Evolutionary conservation across 306 rosid genomes (phyloP).

Genomic region (Datisca glomerata): DNA sequence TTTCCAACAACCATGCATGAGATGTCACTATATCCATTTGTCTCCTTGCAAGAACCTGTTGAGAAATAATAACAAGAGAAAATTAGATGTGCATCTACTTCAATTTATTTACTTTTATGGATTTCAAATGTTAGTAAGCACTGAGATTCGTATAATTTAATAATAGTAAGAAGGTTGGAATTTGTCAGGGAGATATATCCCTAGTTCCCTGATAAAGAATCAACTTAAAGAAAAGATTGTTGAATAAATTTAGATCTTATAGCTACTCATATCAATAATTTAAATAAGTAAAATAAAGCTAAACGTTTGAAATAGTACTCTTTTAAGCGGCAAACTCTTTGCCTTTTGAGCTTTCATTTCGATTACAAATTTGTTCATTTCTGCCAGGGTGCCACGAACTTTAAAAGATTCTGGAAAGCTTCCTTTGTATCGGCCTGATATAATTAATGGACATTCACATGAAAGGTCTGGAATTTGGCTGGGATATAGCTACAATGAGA

Average conservation of each 20-base stretch:
- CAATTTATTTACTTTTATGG: too few species aligned
- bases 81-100: slow-evolving; percentile 5
- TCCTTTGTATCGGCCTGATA: slow-evolving; percentile 88
- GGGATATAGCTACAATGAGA: slow-evolving; percentile 60
- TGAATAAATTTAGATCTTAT: too few species aligned
- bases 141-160: too few species aligned
- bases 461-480: slow-evolving; percentile 65
- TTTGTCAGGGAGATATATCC: too few species aligned
- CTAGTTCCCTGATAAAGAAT: too few species aligned
- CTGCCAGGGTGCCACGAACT: slow-evolving; percentile 62
- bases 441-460: slow-evolving; percentile 49
- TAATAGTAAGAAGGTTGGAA: too few species aligned
- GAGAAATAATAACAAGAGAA: slow-evolving; percentile 13
- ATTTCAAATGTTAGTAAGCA: too few species aligned
- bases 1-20: slow-evolving; percentile 64
- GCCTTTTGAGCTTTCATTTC: slow-evolving; percentile 56
- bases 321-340: slow-evolving; percentile 64
- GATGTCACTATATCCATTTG: slow-evolving; percentile 64
- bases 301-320: slow-evolving; percentile 24
- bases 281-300: not conserved
- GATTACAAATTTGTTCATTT: slow-evolving; percentile 43
- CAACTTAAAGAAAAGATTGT: too few species aligned
- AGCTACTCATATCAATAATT: too few species aligned
- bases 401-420: slow-evolving; percentile 45
- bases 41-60: slow-evolving; percentile 75